Base-by-base conservation (phyloP, 169 alveolate species). In the Besnoitia besnoiti region DNA sequence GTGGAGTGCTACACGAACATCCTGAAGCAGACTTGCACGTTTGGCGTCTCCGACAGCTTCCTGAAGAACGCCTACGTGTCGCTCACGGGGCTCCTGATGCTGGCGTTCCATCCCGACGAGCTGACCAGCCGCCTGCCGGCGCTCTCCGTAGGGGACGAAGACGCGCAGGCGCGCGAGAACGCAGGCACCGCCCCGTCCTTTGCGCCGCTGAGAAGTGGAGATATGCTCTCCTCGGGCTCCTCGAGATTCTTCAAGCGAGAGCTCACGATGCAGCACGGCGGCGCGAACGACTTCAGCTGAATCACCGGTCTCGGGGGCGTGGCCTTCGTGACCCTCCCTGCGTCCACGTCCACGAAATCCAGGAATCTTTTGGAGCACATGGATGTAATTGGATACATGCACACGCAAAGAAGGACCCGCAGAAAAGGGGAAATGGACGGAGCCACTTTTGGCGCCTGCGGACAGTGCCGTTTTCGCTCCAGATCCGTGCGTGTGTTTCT, bases 1-100 rank as follows among this genome's bases (percentile, higher is more conserved):
- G 99, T 98, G 50, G 98, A 97, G 93, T 93, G 97, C 42, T 96
- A 96, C 95, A 95, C 98, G 27, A 95, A 95, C 67, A 94, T 95
- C 5, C 95, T 98, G 59, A 94, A 96, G 73, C 96, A 97, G 82
- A 95, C 98, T 5, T 98, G 99, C 93, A 95, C 97, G 49, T 96
- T 96, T 90, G 98, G 97, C 16, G 96, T 95, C 46, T 91, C 94
- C 19, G 97, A 94, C 79, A 93, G 95, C 59, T 91, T 95, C 55
- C 93, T 96, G 55, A 94, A 95, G 89, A 92, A 95, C 35, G 97
- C 97, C 16, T 95, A 92, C 73, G 95, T 92, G 24, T 93, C 94
- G 35, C 92, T 95, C 10, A 93, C 94, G 44, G 95, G 95, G 75
- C 84, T 92, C 47, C 92, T 92, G 21, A 87, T 87, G 91, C 75